These are phyloP conservation scores for Arctium lappa DNA, from an alignment of 129 eudicot species.

Conservation along the genomic window DNA sequence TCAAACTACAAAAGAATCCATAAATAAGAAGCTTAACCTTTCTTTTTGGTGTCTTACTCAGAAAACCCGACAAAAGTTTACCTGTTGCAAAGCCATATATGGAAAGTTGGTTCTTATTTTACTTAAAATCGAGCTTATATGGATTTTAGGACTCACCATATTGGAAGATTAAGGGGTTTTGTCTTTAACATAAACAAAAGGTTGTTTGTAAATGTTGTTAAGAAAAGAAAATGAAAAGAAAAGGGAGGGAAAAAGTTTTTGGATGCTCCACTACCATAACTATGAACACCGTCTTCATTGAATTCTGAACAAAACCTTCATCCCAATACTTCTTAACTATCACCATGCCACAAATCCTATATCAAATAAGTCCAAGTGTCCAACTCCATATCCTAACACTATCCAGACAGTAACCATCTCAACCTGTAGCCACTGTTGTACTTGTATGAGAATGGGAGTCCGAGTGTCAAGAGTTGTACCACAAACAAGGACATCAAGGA, in stretches of 20 bases:
- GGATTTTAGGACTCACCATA: not conserved
- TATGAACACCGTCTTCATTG: not conserved
- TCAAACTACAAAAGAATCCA: too few species aligned
- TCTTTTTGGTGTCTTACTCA: not conserved
- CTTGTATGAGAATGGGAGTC: too few species aligned
- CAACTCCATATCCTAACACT: not conserved
- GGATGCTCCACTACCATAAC: not conserved
- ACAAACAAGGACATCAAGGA: not conserved
- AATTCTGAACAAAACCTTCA: not conserved
- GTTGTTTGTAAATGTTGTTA: not conserved
- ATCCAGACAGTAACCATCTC: not conserved
- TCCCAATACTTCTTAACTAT: not conserved
- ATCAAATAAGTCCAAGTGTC: not conserved
- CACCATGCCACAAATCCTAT: not conserved
- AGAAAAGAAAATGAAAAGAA: not conserved
- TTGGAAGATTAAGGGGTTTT: not conserved
- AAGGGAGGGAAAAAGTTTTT: not conserved
- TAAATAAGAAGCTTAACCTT: not conserved
- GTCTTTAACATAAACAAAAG: not conserved
- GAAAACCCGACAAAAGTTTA: not conserved
- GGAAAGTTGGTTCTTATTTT: not conserved
- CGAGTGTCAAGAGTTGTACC: not conserved
- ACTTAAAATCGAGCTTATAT: not conserved
- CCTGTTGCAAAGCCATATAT: not conserved
- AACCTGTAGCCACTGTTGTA: not conserved